Evolutionary conservation across 257 asterid species (phyloP).

Genomic region (Galeopsis tetrahit): DNA sequence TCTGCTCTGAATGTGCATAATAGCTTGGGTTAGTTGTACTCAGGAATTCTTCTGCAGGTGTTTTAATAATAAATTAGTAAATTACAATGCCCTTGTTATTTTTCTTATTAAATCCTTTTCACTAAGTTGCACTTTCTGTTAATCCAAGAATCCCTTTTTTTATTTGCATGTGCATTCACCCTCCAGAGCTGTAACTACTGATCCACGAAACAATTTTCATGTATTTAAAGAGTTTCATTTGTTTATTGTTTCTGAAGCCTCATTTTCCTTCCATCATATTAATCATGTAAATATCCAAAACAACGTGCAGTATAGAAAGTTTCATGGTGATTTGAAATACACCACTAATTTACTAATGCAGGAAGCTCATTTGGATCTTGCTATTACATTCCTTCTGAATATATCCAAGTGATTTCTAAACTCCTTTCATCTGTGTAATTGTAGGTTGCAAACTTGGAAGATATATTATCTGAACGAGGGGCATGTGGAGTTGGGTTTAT

Average conservation of each 20-base stretch:
- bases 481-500: slow-evolving; percentile 99
- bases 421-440: slow-evolving; percentile 15
- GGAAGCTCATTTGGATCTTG: slow-evolving; percentile 14
- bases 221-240: not conserved
- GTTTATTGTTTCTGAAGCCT: slow-evolving; percentile 1
- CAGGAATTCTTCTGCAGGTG: not conserved
- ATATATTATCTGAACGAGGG: slow-evolving; percentile 87
- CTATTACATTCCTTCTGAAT: slow-evolving; percentile 1
- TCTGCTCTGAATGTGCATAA: not conserved
- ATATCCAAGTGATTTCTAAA: slow-evolving; percentile 21
- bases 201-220: not conserved
- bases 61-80: not conserved
- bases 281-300: not conserved
- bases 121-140: not conserved
- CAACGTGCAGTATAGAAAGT: not conserved
- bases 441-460: slow-evolving; percentile 87
- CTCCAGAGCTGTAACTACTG: not conserved
- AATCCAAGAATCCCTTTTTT: not conserved
- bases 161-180: not conserved
- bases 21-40: not conserved
- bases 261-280: slow-evolving; percentile 2
- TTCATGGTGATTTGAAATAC: slow-evolving; percentile 10
- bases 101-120: not conserved
- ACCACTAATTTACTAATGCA: too few relatives aligned
- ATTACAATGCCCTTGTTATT: not conserved